These are phyloP conservation scores for Diaporthe caulivora DNA, from an alignment of 2,329 filamentous ascomycete genomes.

Conservation along the genomic window DNA sequence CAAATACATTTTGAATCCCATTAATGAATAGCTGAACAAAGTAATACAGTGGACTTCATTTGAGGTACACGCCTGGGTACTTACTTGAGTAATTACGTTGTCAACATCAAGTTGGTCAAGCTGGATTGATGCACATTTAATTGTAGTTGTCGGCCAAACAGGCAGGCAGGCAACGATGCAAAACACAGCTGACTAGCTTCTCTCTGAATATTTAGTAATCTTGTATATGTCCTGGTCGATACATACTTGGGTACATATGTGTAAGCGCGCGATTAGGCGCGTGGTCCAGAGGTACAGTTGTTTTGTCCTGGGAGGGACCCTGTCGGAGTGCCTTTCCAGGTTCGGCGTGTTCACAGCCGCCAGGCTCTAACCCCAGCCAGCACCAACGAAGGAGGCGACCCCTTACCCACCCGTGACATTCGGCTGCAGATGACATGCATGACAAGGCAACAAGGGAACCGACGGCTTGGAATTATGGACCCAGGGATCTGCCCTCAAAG, in stretches of 20 bases:
- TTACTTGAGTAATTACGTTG: too few relatives aligned
- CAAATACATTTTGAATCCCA: too few relatives aligned
- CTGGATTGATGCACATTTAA: too few relatives aligned
- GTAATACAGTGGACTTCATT: background rate
- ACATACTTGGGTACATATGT: too few relatives aligned
- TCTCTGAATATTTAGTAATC: too few relatives aligned
- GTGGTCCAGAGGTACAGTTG: background rate
- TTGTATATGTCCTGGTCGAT: too few relatives aligned
- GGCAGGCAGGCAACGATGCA: too few relatives aligned
- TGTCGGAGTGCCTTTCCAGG: background rate
- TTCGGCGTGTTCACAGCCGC: background rate
- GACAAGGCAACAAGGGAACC: constrained; percentile 2
- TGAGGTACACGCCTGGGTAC: too few relatives aligned
- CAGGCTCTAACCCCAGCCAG: constrained; percentile 51
- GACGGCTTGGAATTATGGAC: background rate
- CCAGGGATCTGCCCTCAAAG: background rate
- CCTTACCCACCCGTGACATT: constrained; percentile 30
- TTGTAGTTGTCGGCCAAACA: too few relatives aligned
- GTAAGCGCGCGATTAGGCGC: constrained; percentile 17
- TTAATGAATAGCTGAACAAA: too few relatives aligned
- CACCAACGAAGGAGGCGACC: constrained; percentile 24
- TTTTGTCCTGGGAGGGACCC: constrained; percentile 3
- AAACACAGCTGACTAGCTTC: too few relatives aligned
- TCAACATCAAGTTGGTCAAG: too few relatives aligned
- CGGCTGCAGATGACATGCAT: constrained; percentile 20